Base-by-base conservation (phyloP, 2,329 filamentous ascomycete species). In the Diaporthe sp. region DNA sequence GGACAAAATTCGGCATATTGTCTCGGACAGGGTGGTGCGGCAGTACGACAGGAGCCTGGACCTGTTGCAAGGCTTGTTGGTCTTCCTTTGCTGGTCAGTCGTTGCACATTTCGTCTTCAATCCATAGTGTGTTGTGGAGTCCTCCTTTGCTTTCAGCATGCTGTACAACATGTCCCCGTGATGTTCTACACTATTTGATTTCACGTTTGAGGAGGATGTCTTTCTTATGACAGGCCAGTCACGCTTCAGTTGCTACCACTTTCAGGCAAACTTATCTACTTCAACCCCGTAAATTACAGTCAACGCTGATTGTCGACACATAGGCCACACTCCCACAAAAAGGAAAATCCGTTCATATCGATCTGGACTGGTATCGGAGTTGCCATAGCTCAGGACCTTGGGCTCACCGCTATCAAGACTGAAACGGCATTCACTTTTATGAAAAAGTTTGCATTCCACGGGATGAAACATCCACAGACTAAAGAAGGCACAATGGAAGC, bases 31-130 rank as follows among this genome's bases (percentile, higher is more conserved):
- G 72, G 80, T 89, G 35, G 77, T 90, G 9, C 73, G 89, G 17
- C 83, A 87, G 13, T 81, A 84, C n/a, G 87, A 90, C 72, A 84
- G 85, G 68, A 85, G 79, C 63, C 81, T 90, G 51, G 90, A 91
- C 75, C 76, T 91, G 15, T 80, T 92, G 2, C 81, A 88, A 15
- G 89, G 88, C 0, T 73, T 90, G 4, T 77, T 92, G 22, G 75
- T 82, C 76, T 69, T 86, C 81, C 70, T 81, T 85, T 30, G 82
- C 42, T 91, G 88, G 87, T 86, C 78, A 77, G 82, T 53, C 13
- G 19, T 9, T 8, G 19, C 37, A 12, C 25, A 2, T 30, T 10
- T 39, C 25, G 9, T 5, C 42, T 44, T 4, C 37, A 47, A 6
- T 35, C 9, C 50, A 4, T 7, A 32, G 22, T 59, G 1, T 25